phyloP scores from a whole-genome alignment of 2,329 filamentous ascomycete genomes.

The Scortechinia acanthostroma region DNA sequence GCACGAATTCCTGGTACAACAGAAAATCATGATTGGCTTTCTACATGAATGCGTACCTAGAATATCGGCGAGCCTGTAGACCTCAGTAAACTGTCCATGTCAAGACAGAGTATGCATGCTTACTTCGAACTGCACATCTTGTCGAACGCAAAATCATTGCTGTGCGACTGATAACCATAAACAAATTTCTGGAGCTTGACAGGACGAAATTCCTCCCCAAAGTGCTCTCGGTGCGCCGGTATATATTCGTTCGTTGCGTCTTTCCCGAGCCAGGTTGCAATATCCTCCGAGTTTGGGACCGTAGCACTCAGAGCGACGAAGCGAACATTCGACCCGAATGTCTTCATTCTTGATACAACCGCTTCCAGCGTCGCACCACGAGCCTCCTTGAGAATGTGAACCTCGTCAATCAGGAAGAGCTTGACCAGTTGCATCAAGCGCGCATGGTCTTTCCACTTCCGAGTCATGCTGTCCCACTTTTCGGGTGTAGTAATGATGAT shows the following conservation, averaged over 20 bases:
- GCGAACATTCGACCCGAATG: constrained; percentile 65
- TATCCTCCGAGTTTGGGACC: constrained; percentile 74
- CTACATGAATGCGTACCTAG: constrained; percentile 58
- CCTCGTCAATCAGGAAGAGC: constrained; percentile 79
- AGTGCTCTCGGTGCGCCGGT: constrained; percentile 62
- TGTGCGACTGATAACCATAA: constrained; percentile 56
- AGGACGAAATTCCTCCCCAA: constrained; percentile 74
- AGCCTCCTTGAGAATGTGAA: constrained; percentile 75
- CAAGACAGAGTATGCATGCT: constrained; percentile 9
- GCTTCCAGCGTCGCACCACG: constrained; percentile 76
- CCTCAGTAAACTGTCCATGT: neutral
- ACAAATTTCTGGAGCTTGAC: constrained; percentile 73
- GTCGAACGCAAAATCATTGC: constrained; percentile 75
- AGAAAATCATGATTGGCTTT: constrained; percentile 80
- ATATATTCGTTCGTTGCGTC: constrained; percentile 47
- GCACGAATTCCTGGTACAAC: constrained; percentile 68
- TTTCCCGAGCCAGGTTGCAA: constrained; percentile 73
- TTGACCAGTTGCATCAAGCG: constrained; percentile 70
- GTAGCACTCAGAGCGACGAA: constrained; percentile 80
- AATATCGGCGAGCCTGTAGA: constrained; percentile 51
- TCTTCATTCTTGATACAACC: constrained; percentile 82
- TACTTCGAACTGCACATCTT: constrained; percentile 54
- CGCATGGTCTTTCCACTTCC: constrained; percentile 77
- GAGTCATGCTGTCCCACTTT: constrained; percentile 85
- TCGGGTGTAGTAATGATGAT: constrained; percentile 85